Evolutionary conservation across 2,329 filamentous ascomycete genomes (phyloP).

Genomic region (Sarocladium brachiariae): DNA sequence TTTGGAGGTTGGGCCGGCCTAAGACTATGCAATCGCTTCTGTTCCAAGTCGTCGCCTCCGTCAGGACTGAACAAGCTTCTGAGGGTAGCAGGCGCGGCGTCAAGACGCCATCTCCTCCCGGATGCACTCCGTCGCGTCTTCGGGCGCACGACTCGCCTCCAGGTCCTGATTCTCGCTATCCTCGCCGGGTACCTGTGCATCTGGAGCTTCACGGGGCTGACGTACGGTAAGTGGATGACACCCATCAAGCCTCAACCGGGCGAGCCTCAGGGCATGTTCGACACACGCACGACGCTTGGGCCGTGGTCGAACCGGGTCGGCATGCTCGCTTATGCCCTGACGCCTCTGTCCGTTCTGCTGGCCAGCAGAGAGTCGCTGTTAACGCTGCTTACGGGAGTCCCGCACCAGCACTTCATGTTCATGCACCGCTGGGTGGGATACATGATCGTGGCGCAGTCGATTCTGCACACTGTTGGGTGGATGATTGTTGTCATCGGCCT

Average conservation of each 20-base stretch:
- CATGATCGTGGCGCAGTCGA: conserved; percentile 61
- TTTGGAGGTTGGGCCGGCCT: conserved; percentile 32
- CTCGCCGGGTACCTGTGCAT: conserved; percentile 57
- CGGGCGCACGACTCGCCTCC: conserved; percentile 60
- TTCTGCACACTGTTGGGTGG: conserved; percentile 67
- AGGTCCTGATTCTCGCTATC: conserved; percentile 54
- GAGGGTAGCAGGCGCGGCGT: conserved; percentile 24
- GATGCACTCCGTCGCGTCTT: conserved; percentile 55
- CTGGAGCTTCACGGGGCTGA: conserved; percentile 63
- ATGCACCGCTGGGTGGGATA: conserved; percentile 71
- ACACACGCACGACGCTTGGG: conserved; percentile 59
- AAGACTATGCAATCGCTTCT: too few relatives aligned
- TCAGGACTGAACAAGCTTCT: background rate
- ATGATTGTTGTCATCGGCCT: conserved; percentile 57
- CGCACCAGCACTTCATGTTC: conserved; percentile 73
- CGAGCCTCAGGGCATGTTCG: too few relatives aligned
- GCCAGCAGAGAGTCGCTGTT: conserved; percentile 64
- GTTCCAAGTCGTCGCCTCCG: too few relatives aligned
- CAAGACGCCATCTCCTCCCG: conserved; percentile 50
- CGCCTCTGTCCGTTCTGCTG: conserved; percentile 61
- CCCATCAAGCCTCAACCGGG: conserved; percentile 51
- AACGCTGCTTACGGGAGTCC: conserved; percentile 62
- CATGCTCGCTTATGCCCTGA: conserved; percentile 65
- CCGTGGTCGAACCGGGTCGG: conserved; percentile 65
- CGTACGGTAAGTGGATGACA: conserved; percentile 63